A percentile compares a stretch with the other conserved stretches of the same genome.
These are phyloP conservation scores for Pseudoturritis turrita DNA, from an alignment of 345 rosid species.

Conservation along the genomic window DNA sequence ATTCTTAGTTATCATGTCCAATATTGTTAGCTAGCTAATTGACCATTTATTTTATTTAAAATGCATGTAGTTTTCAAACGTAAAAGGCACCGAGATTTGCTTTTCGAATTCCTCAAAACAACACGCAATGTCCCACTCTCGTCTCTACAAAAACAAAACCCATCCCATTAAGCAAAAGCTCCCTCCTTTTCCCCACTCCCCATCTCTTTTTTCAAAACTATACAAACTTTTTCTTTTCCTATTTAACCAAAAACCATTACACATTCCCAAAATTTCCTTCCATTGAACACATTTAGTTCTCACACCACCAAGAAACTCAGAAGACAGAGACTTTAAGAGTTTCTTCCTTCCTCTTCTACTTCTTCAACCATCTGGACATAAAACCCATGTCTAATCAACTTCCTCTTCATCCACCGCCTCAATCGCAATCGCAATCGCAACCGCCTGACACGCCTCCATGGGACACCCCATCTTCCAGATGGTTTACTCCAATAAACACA, in stretches of 20 bases:
- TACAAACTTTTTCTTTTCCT: constrained; percentile 38
- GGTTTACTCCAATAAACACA: constrained; percentile 29
- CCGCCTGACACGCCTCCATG: constrained; percentile 35
- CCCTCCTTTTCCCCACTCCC: constrained; percentile 25
- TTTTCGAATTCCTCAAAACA: constrained; percentile 38
- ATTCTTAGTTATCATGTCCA: too few species aligned
- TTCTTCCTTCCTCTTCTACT: constrained; percentile 9
- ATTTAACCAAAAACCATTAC: constrained; percentile 32
- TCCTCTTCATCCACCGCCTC: constrained; percentile 30
- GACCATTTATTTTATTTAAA: neutral
- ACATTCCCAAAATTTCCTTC: constrained; percentile 30
- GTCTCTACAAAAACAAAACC: constrained; percentile 29
- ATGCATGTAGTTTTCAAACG: constrained; percentile 31
- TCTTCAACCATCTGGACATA: constrained; percentile 8
- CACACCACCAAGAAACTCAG: neutral
- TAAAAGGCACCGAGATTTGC: constrained; percentile 31
- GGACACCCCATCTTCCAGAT: constrained; percentile 32
- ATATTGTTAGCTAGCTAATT: too few species aligned
- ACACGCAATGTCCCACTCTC: constrained; percentile 44
- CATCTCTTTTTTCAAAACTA: constrained; percentile 10
- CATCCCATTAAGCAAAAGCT: constrained; percentile 36
- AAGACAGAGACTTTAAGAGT: neutral
- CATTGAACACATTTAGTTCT: constrained; percentile 28
- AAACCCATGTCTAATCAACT: constrained; percentile 36
- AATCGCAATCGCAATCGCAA: constrained; percentile 10